Evolutionary conservation across 108 stramenopile genomes (phyloP), one percentile per base, ranked within the genome.

Genomic region (Tribonema minus): DNA sequence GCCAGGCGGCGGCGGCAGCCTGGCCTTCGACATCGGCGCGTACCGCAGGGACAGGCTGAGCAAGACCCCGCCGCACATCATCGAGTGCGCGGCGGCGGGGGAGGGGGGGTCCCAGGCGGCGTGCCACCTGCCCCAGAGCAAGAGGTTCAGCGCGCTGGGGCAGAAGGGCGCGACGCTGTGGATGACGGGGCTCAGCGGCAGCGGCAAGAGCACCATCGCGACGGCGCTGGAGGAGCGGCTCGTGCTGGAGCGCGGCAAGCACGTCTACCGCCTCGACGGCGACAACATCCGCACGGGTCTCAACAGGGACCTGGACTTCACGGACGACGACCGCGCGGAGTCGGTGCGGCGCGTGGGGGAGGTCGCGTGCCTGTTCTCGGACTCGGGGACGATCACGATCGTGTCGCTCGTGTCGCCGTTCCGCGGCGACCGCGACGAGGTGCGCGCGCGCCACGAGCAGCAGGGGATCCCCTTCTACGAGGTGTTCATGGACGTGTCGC

Each of bases 121-220:
- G 0, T 98, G 96, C 72, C 96, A 98, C 80, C 84, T 98, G 4
- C 93, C 96, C 58, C 74, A 91, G 3, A 30, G 76, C 28, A 86
- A 85, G 33, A 92, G 96, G 2, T 96, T 87, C 78, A 92, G 93
- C 0, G 93, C 96, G 0, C 67, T 96, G 66, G 86, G 89, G 32
- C 96, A 98, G 88, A 96, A 98, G 91, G 85, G 85, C 15, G 92
- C 94, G 33, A 96, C 95, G 2, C 85, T 98, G n/a, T 98, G 96
- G 96, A 98, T 98, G 96, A 98, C 96, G 15, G 96, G 96, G 7
- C 94, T 95, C 68, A 83, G 80, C 37, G 96, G 95, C 15, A 89
- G 92, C 12, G 96, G 96, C 31, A 98, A 98, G 81, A 95, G 94
- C 26, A 98, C 96, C 77, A 96, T 98, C 86, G 96, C 95, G 40